phyloP scores from a whole-genome alignment of 805 yeast genomes.

The Ogataea nakhonphanomensis region DNA sequence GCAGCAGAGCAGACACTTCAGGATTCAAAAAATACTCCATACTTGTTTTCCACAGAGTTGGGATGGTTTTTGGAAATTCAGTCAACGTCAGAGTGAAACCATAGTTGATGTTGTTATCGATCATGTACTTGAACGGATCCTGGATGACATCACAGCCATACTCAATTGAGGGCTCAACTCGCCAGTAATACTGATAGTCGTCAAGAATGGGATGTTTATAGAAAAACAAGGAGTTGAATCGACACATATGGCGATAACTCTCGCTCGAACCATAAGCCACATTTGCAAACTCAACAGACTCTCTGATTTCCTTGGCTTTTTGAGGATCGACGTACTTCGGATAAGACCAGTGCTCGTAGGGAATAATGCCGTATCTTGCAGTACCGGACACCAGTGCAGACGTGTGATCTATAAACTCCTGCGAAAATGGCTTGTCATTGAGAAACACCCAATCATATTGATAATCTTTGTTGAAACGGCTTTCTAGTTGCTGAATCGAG shows the following conservation, averaged over 20 bases:
- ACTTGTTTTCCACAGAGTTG: slow-evolving; percentile 49
- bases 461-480: slow-evolving; percentile 36
- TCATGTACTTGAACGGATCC: slow-evolving; percentile 54
- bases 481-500: slow-evolving; percentile 39
- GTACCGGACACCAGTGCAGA: slow-evolving; percentile 41
- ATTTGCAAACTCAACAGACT: slow-evolving; percentile 31
- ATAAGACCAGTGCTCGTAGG: slow-evolving; percentile 49
- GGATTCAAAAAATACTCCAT: slow-evolving; percentile 38
- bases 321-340: slow-evolving; percentile 45
- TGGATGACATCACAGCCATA: slow-evolving; percentile 51
- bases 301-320: slow-evolving; percentile 36
- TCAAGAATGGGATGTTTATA: slow-evolving; percentile 49
- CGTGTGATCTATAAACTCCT: slow-evolving; percentile 39
- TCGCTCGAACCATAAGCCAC: slow-evolving; percentile 63
- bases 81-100: slow-evolving; percentile 52
- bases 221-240: slow-evolving; percentile 49
- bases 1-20: slow-evolving; percentile 16
- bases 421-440: slow-evolving; percentile 46
- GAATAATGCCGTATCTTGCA: slow-evolving; percentile 44
- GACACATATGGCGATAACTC: slow-evolving; percentile 71
- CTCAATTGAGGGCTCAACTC: slow-evolving; percentile 55
- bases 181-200: slow-evolving; percentile 58
- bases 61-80: slow-evolving; percentile 48
- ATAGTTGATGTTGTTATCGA: slow-evolving; percentile 46
- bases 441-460: slow-evolving; percentile 47